Conservation (phyloP, 2,329 filamentous ascomycete species). For the Cyphellophora europaea region DNA sequence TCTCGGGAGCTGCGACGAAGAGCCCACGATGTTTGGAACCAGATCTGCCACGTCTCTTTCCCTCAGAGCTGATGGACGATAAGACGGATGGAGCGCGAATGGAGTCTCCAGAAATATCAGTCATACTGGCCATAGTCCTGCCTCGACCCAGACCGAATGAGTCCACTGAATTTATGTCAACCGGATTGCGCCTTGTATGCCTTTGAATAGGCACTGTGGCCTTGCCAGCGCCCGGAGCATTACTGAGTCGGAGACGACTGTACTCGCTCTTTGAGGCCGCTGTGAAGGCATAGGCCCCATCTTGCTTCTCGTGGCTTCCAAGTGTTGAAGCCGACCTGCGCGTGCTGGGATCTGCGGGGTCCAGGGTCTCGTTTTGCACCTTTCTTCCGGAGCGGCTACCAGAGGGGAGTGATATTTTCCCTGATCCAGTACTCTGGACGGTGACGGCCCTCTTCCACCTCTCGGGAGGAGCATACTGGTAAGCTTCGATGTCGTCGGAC, state of each 20-base stretch:
- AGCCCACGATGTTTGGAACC: slow-evolving; percentile 8
- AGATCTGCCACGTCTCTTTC: slow-evolving; percentile 4
- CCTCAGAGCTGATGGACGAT: slow-evolving; percentile 11
- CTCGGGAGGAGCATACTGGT: slow-evolving; percentile 52
- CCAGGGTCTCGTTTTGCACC: slow-evolving; percentile 14
- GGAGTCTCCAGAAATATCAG: not conserved
- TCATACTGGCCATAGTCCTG: slow-evolving; percentile 2
- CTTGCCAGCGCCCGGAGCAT: slow-evolving; percentile 5
- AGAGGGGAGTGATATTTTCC: slow-evolving; percentile 26
- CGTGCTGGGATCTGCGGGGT: slow-evolving; percentile 9
- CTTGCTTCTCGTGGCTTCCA: not conserved
- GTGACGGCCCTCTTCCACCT: slow-evolving; percentile 33
- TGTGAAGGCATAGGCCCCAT: slow-evolving; percentile 11
- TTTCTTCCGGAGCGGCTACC: slow-evolving; percentile 31
- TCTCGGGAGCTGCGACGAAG: slow-evolving; percentile 25
- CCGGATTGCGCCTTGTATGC: slow-evolving; percentile 2
- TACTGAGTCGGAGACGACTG: slow-evolving; percentile 11
- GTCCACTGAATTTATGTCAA: slow-evolving; percentile 7
- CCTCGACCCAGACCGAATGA: slow-evolving; percentile 5
- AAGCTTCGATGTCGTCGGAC: slow-evolving; percentile 45
- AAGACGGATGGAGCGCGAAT: slow-evolving; percentile 8
- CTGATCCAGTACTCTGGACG: slow-evolving; percentile 24
- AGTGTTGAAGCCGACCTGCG: slow-evolving; percentile 16
- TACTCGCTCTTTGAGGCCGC: slow-evolving; percentile 11
- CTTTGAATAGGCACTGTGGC: slow-evolving; percentile 1